Evolutionary conservation across 306 rosid species (phyloP), one percentile per base, ranked within the genome.

Genomic region (Morella rubra): DNA sequence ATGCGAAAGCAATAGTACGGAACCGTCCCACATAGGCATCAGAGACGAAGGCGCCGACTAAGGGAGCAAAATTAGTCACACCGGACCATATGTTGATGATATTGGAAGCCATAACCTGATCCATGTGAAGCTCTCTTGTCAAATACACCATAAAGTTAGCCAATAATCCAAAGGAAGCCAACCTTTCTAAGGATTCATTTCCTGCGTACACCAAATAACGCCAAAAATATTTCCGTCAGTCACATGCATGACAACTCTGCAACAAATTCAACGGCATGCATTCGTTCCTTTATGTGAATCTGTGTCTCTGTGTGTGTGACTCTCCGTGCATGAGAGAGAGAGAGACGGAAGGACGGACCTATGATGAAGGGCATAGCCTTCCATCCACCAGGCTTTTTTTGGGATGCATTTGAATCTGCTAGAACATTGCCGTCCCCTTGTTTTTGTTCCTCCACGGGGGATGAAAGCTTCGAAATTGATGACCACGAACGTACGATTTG

Each of bases 61-160:
- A 74, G 7, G 98, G 97, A 1, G 81, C 81, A 45, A 95, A 92
- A 56, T 84, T 90, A 14, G 88, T 55, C 44, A 92, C 7, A 4
- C 93, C 95, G 47, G 12, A 0, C 98, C 98, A 92, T 44, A 92
- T 6, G 80, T 87, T 78, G 41, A 95, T 55, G 14, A 95, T 73
- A 76, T 83, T 92, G 15, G 91, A 64, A 10, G 97, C 99, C 0
- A 79, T 22, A 54, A 91, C 96, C 81, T 89, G 97, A 5, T 87
- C 89, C 82, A 95, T 44, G 77, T 95, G 97, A 73, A 85, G 68
- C 76, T 82, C 82, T 81, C 71, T 87, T 37, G 74, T 87, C 64
- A 95, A 76, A 72, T 92, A 95, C 51, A 95, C 97, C 97, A 89
- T 87, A 15, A 95, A 92, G 42, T 95, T 95, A 0, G 97, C 93